A percentile compares a stretch with the other conserved stretches of the same genome.
Conservation (phyloP, 371 early-diverging fungal species). For the Caulochytrium protostelioides region DNA sequence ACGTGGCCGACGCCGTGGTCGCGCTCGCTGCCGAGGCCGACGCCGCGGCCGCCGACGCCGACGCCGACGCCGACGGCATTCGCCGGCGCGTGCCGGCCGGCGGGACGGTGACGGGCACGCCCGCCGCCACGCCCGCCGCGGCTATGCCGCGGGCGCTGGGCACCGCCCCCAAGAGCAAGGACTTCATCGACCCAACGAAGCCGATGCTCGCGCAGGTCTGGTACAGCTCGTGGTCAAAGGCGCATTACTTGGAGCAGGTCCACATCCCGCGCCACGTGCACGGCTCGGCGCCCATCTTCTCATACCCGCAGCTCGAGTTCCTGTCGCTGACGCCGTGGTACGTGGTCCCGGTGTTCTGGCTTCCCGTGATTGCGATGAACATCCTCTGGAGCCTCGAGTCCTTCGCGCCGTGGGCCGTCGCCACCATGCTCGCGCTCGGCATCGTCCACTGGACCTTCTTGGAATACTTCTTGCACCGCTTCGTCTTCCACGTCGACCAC, state of each 20-base stretch:
- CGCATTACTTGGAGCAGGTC: conserved; percentile 55
- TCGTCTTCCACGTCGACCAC: conserved; percentile 77
- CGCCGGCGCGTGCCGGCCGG: not conserved
- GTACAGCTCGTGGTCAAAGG: conserved; percentile 40
- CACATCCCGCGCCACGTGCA: conserved; percentile 68
- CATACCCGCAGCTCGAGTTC: conserved; percentile 41
- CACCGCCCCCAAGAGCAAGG: conserved; percentile 17
- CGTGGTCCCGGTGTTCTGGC: conserved; percentile 69
- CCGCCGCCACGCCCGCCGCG: conserved; percentile 1
- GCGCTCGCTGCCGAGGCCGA: not conserved
- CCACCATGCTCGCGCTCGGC: conserved; percentile 34
- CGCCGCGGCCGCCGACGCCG: conserved; percentile 1
- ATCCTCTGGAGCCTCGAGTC: conserved; percentile 6
- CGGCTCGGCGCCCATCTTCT: conserved; percentile 59
- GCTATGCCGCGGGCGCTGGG: conserved; percentile 10
- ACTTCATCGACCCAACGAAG: conserved; percentile 57
- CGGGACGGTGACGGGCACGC: not conserved
- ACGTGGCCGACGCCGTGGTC: conserved; percentile 11
- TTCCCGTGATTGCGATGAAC: conserved; percentile 34
- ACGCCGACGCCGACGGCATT: not conserved
- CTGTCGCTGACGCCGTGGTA: conserved; percentile 80
- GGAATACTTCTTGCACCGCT: conserved; percentile 67
- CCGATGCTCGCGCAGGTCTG: conserved; percentile 69
- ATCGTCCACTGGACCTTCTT: conserved; percentile 50
- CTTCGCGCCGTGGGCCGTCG: conserved; percentile 11